phyloP scores from a whole-genome alignment of 2,329 filamentous ascomycete species.

The Botryotinia calthae region DNA sequence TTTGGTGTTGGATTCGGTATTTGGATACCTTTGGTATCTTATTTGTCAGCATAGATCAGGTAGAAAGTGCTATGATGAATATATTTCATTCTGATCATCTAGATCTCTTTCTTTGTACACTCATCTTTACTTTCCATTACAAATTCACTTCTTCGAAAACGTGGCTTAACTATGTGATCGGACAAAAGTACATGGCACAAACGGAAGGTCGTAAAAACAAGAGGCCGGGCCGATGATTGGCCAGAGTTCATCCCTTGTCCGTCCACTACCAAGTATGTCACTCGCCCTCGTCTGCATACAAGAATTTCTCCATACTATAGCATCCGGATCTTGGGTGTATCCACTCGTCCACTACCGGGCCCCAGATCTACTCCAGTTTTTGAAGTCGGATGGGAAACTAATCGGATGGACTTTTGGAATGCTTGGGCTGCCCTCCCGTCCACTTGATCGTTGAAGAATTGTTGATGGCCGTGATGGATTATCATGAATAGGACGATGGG shows the following conservation, averaged over 20 bases:
- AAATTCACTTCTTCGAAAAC: neutral
- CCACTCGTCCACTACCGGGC: neutral
- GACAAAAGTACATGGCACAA: neutral
- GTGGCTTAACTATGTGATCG: neutral
- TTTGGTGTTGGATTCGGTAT: conserved; percentile 3
- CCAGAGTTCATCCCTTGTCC: neutral
- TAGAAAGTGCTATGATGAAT: neutral
- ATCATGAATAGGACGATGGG: neutral
- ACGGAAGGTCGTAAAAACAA: neutral
- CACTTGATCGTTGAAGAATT: neutral
- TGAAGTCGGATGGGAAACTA: neutral
- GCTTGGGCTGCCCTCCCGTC: neutral
- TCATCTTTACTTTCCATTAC: neutral
- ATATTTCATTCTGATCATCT: neutral
- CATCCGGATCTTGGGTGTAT: neutral
- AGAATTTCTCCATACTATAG: neutral
- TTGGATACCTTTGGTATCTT: neutral
- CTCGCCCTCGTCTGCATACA: neutral
- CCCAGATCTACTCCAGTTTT: neutral
- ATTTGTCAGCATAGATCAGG: neutral
- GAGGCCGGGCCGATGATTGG: neutral
- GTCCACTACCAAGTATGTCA: conserved; percentile 2
- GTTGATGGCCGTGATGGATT: neutral
- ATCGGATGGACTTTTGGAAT: neutral
- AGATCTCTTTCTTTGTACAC: neutral